Conservation (phyloP, 495 filamentous ascomycete species). For the Penicillium daleae region DNA sequence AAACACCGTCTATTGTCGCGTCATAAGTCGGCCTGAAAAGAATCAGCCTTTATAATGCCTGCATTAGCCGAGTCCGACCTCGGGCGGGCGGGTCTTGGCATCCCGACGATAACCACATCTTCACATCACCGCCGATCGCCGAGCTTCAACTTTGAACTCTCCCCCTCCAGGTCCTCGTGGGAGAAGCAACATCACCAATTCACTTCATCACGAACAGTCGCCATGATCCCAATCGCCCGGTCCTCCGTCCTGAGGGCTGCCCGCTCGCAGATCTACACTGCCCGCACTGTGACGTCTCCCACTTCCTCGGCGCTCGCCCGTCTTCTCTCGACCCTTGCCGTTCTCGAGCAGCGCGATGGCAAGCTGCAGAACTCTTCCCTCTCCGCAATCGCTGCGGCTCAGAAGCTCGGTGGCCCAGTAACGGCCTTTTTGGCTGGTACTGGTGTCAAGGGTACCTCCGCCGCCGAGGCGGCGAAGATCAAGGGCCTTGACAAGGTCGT, state of each 20-base stretch:
- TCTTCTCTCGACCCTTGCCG: slow-evolving; percentile 82
- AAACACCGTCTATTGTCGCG: slow-evolving; percentile 1
- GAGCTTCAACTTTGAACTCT: slow-evolving; percentile 26
- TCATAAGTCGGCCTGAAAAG: slow-evolving; percentile 11
- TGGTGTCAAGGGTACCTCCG: slow-evolving; percentile 71
- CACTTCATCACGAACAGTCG: slow-evolving; percentile 12
- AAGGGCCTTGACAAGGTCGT: slow-evolving; percentile 90
- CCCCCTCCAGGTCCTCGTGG: slow-evolving; percentile 14
- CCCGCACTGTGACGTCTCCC: slow-evolving; percentile 37
- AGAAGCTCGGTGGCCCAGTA: slow-evolving; percentile 81
- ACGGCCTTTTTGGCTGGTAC: slow-evolving; percentile 89
- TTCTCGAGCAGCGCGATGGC: slow-evolving; percentile 93
- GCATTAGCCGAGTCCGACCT: slow-evolving; percentile 51
- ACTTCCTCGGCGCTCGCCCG: slow-evolving; percentile 59
- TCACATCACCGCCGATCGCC: slow-evolving; percentile 38
- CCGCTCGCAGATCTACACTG: slow-evolving; percentile 45
- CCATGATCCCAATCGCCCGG: slow-evolving; percentile 50
- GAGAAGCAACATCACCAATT: slow-evolving; percentile 13
- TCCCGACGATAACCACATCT: slow-evolving; percentile 38
- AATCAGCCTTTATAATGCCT: slow-evolving; percentile 30
- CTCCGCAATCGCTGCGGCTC: slow-evolving; percentile 82
- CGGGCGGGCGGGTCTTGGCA: slow-evolving; percentile 38
- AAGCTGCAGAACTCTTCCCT: slow-evolving; percentile 82
- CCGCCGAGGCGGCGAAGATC: slow-evolving; percentile 85
- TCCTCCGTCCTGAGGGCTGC: slow-evolving; percentile 52